Base-by-base conservation (phyloP, 495 filamentous ascomycete genomes). In the Chaetomium cochliodes region DNA sequence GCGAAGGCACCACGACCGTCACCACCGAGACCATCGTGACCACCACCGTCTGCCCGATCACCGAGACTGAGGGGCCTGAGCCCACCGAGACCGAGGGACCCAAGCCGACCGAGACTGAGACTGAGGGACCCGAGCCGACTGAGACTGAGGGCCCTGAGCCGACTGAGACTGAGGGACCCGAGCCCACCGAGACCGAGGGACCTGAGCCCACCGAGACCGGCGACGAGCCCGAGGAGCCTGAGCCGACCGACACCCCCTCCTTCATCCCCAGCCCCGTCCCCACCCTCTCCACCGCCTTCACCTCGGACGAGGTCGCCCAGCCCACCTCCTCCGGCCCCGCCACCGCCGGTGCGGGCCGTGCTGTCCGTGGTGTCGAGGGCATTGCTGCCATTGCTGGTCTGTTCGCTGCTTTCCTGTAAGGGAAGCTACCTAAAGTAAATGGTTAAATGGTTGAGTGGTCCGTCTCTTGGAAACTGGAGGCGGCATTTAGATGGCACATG, bases 21-120 rank as follows among this genome's bases (percentile, higher is more conserved):
- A 77, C 81, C 47, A 86, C 85, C 39, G 80, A 82, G 28, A 79
- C 79, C 16, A 79, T 85, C 68, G 63, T 87, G 60, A 85, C 81
- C 42, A 88, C 85, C 30, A 88, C 86, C 41, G 72, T 86, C 56
- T 84, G 81, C 69, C 84, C 86, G 33, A 83, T 85, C 46, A 74
- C 79, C 30, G 30, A 33, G 30, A 3, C 30, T 33, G 30, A 33
- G 30, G 30, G 7, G 30, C 30, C 33, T 11, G 33, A 6, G 5
- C 74, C 79, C 15, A 74, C 75, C 8, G 66, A 76, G 72, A 33
- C 68, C 74, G n/a, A 42, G 37, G n/a, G 3, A 2, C 41, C 33
- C 5, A 1, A 5, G 8, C 8, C 33, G 33, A 37, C 33, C 8
- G 66, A 76, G 72, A 33, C 68, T 73, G 66, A 76, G 72, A 33